A percentile compares a stretch with the other conserved stretches of the same genome.
These are phyloP conservation scores for Solanum sitiens DNA, from an alignment of 257 asterid genomes.

Conservation along the genomic window DNA sequence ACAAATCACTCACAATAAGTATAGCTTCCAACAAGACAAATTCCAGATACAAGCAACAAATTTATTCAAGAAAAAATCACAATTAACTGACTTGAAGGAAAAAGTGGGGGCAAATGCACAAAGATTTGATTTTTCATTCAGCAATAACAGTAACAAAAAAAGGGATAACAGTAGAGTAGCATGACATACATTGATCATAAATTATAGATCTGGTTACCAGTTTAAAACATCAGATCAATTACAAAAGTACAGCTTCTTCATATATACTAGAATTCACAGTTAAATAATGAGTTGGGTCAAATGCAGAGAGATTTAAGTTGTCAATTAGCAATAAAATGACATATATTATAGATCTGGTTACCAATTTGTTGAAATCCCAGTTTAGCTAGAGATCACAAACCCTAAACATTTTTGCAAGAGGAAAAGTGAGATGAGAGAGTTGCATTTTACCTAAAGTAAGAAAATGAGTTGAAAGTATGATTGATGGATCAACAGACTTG, in stretches of 20 bases:
- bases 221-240: background rate
- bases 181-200: background rate
- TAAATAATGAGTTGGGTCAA: background rate
- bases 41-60: background rate
- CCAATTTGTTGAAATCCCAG: background rate
- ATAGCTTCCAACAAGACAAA: background rate
- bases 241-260: background rate
- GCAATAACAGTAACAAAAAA: background rate
- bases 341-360: background rate
- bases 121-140: background rate
- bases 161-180: background rate
- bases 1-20: background rate
- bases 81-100: background rate
- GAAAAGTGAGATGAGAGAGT: background rate
- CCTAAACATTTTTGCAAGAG: background rate
- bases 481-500: background rate
- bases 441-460: background rate
- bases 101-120: background rate
- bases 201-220: background rate
- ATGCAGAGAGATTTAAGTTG: background rate
- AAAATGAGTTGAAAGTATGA: background rate
- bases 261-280: background rate
- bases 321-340: background rate
- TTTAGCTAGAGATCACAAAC: background rate
- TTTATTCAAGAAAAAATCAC: background rate